Base-by-base conservation (phyloP, 345 rosid genomes). In the Ricinus communis region DNA sequence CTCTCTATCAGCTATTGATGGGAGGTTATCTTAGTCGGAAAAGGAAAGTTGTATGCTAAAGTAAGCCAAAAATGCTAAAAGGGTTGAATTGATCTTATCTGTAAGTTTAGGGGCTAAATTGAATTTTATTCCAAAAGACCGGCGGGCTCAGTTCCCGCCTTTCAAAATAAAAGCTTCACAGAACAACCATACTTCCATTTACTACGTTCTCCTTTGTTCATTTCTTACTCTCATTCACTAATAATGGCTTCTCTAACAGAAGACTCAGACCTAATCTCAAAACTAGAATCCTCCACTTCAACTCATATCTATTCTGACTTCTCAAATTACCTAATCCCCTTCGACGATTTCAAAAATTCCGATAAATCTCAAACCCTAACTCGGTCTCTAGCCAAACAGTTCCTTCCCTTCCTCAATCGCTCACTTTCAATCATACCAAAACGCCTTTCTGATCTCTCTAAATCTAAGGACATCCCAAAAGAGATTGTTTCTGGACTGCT, bases 301-400 rank as follows among this genome's bases (percentile, higher is more conserved):
- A 72, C 74, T 0, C 73, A 67, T 24, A 71, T 88, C 82, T 77
- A 68, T 80, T 53, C 90, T 47, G 77, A 82, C 41, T 77, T 88
- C 85, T 78, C 86, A 76, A 79, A 86, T 43, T 77, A 85, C 82
- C 95, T 94, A 52, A 76, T 65, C 45, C 88, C 93, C 0, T 82
- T 91, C 79, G 16, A 80, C 33, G 65, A 76, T 54, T 79, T 85
- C 43, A 46, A 68, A 0, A 71, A 49, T 45, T 66, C 73, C 49
- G 70, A 79, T 18, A 78, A 69, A 28, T 75, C 67, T 60, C 84
- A 71, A 64, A 15, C 87, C 46, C 55, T 59, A 0, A 72, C 82
- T 51, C 88, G 97, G 22, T 74, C 91, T 3, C 87, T 95, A 46
- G 91, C 94, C 27, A 92, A 95, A 73, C 87, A 81, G 64, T 87